A percentile compares a stretch with the other conserved stretches of the same genome.
Conservation (phyloP, 441 rosid species). For the Pelargonium fulgidum region DNA sequence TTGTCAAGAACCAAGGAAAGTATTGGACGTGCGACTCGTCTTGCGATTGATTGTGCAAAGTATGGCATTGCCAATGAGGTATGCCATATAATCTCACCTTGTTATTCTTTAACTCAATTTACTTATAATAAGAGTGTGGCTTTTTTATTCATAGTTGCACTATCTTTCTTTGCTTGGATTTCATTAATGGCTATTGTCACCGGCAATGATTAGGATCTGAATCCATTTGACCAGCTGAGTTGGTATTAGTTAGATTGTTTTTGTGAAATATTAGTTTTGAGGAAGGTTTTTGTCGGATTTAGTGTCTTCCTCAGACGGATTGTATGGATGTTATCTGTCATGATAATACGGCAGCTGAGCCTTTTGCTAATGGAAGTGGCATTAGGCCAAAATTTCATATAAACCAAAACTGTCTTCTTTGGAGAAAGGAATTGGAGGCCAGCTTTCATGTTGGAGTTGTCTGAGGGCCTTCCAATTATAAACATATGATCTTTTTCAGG, state of each 20-base stretch:
- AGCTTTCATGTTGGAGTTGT: not conserved
- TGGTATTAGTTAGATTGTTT: not conserved
- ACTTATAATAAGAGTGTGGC: not conserved
- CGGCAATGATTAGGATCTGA: not conserved
- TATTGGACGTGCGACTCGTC: conserved; percentile 98
- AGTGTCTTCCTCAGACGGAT: not conserved
- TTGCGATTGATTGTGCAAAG: conserved; percentile 97
- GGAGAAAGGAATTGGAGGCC: not conserved
- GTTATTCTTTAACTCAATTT: not conserved
- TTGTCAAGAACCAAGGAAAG: conserved; percentile 97
- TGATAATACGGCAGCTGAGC: not conserved
- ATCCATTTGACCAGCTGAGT: not conserved
- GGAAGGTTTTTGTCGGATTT: not conserved
- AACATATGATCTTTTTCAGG: conserved; percentile 32
- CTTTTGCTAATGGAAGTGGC: not conserved
- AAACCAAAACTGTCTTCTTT: not conserved
- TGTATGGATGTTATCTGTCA: not conserved
- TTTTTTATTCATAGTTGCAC: not conserved
- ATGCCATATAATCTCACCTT: conserved; percentile 15
- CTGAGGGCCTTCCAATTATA: not conserved
- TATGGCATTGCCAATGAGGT: conserved; percentile 97
- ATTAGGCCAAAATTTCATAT: not conserved
- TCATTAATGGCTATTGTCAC: not conserved
- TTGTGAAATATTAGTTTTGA: not conserved
- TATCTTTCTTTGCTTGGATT: no score